Base-by-base conservation (phyloP, 352 stramenopile genomes). In the Pythium biforme region DNA sequence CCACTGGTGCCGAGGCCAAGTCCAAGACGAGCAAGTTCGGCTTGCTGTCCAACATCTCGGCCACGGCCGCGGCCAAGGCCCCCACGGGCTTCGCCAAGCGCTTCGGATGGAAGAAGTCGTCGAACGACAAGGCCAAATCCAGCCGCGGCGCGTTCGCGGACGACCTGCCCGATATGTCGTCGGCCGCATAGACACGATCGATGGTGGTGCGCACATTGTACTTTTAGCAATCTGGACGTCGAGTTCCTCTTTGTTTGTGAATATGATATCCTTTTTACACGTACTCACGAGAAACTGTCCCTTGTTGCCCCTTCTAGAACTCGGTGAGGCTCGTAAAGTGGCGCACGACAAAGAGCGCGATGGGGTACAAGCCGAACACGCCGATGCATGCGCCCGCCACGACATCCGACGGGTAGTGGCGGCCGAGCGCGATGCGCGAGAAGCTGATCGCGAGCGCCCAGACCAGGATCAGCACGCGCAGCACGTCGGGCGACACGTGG, bases 371-470 rank as follows among this genome's bases (percentile, higher is more conserved):
- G 5, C 81, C 56, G 34, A 88, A 73, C 53, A 74, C 75, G 17
- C 86, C 86, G 46, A 94, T 88, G 19, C 81, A 41, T 12, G 76
- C 69, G 2, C 86, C 86, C 2, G 76, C 77, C 4, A 92, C 43
- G 15, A 94, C 77, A 59, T 94, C 86, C 22, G 81, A 90, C 22
- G 82, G 83, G 70, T 93, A 94, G 74, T 94, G 86, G 23, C 86
- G 86, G 19, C 86, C 86, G 15, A 94, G 76, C 17, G 86, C 86
- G n/a, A 94, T 66, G 26, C 86, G 81, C 11, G 81, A 91, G 56
- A 93, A 90, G 63, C 79, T 82, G 59, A 93, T 92, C 47, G 80
- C 47, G 5, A 89, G 50, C 33, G 68, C 86, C 86, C 86, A 94
- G 14, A 86, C 17, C 17, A 83, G 37, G 27, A 72, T 55, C 17